Evolutionary conservation across 129 eudicot genomes (phyloP).

Genomic region (Flaveria linearis): DNA sequence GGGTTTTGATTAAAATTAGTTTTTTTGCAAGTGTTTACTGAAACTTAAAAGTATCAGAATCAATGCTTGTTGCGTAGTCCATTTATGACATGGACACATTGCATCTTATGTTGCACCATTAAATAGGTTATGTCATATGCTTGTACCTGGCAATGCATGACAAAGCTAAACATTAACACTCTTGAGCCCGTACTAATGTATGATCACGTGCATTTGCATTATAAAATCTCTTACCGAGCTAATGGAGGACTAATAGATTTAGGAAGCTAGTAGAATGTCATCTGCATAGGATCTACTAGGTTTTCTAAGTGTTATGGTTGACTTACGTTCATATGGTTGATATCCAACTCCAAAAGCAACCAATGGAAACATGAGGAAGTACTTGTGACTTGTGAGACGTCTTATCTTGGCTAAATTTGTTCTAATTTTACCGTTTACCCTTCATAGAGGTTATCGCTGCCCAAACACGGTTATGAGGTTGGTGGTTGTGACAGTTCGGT

Average conservation of each 20-base stretch:
- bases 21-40: not conserved
- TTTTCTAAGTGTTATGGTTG: conserved; percentile 3
- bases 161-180: not conserved
- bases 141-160: not conserved
- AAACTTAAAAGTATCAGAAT: conserved; percentile 1
- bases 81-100: not conserved
- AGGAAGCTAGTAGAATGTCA: conserved; percentile 15
- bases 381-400: not conserved
- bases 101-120: not conserved
- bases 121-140: not conserved
- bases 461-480: conserved; percentile 93
- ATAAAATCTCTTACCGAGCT: not conserved
- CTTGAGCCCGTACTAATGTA: not conserved
- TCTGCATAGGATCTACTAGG: not conserved
- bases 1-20: not conserved
- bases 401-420: conserved; percentile 23
- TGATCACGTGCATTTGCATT: not conserved
- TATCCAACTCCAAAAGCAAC: conserved; percentile 16
- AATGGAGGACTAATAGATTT: not conserved
- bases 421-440: conserved; percentile 24
- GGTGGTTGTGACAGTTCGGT: conserved; percentile 90
- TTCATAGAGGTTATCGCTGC: conserved; percentile 52
- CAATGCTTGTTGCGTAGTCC: not conserved
- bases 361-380: conserved; percentile 14
- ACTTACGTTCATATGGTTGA: conserved; percentile 18